A percentile compares a stretch with the other conserved stretches of the same genome.
Conservation (phyloP, 345 rosid genomes). For the Rhizophora mangle region DNA sequence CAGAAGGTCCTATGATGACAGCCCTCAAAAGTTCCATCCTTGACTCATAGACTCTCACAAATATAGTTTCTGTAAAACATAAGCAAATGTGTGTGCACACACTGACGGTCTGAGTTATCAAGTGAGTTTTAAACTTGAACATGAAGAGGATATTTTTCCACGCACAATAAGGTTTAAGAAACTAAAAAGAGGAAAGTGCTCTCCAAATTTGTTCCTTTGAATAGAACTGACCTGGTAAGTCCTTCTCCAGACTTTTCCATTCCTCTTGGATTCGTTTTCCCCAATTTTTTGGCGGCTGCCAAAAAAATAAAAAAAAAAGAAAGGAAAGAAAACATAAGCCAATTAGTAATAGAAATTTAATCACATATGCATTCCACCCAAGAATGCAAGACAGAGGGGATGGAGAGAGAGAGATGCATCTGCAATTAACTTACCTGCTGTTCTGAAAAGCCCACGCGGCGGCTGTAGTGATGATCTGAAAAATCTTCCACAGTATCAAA, state of each 20-base stretch:
- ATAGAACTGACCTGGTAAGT: constrained; percentile 46
- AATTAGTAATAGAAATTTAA: too few species aligned
- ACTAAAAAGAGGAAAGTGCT: background rate
- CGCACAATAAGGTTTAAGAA: background rate
- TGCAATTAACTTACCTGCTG: constrained; percentile 22
- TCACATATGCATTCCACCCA: background rate
- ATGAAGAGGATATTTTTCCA: background rate
- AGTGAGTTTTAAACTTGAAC: background rate
- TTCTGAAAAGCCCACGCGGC: constrained; percentile 14
- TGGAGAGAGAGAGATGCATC: constrained; percentile 4
- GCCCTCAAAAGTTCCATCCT: constrained; percentile 60
- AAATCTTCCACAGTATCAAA: constrained; percentile 54
- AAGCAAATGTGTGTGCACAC: background rate
- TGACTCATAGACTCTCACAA: constrained; percentile 51
- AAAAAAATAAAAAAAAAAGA: background rate
- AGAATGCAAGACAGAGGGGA: background rate
- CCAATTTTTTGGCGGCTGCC: constrained; percentile 44
- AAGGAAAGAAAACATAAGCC: background rate
- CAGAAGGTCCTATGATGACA: constrained; percentile 51
- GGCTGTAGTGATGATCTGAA: constrained; percentile 46
- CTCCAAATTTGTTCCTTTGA: background rate
- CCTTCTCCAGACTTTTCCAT: constrained; percentile 50
- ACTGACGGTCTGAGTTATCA: background rate
- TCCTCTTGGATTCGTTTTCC: constrained; percentile 49
- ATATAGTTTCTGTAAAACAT: constrained; percentile 39